phyloP scores from a whole-genome alignment of 345 rosid species.

The Gossypium rotundifolium region DNA sequence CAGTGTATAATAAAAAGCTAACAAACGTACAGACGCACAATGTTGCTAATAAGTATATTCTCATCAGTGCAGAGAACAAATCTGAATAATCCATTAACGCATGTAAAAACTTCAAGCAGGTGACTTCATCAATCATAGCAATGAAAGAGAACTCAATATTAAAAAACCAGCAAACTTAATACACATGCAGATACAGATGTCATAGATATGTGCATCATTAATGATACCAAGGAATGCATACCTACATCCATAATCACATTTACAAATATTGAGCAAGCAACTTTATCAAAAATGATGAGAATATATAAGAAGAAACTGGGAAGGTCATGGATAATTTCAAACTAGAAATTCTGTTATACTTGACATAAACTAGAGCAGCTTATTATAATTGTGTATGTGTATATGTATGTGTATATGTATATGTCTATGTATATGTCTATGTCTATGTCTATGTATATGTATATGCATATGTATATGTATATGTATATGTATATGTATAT shows the following conservation, averaged over 20 bases:
- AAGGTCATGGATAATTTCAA: background rate
- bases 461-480: background rate
- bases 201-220: background rate
- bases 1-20: background rate
- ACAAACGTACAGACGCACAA: background rate
- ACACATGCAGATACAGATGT: constrained; percentile 6
- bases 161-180: background rate
- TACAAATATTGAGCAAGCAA: background rate
- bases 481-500: background rate
- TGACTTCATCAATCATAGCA: background rate
- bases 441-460: background rate
- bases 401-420: background rate
- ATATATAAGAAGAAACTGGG: background rate
- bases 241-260: background rate
- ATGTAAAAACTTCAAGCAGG: background rate
- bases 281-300: background rate
- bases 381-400: background rate
- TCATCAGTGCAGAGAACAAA: background rate
- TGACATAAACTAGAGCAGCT: background rate
- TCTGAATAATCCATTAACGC: background rate
- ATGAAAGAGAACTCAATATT: background rate
- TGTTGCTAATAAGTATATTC: background rate
- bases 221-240: background rate
- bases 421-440: too few relatives aligned
- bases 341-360: background rate